Evolutionary conservation across 345 rosid species (phyloP), one percentile per base, ranked within the genome.

Genomic region (Draba incana): DNA sequence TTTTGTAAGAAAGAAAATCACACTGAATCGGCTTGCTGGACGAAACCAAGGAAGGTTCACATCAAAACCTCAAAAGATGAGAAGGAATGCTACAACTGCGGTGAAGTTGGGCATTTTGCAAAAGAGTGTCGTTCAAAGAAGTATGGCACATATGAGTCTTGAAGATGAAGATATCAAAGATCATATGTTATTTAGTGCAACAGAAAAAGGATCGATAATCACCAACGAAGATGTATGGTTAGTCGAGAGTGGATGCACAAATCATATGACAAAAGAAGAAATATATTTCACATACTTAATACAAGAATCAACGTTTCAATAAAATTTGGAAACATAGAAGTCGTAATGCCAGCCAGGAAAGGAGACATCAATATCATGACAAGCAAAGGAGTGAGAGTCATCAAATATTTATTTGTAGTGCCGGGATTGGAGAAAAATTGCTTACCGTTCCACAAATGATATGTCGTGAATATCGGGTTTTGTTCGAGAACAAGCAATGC

Each of bases 181-280:
- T 51, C 56, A 51, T 35, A 51, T 51, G 56, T 3, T 51, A 0
- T 25, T 51, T 13, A 51, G 56, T 51, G 35, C 33, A 51, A 51
- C 14, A 9, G 30, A 53, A 53, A 10, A 12, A 2, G 3, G 38
- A 7, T 2, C 39, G 6, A 53, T 5, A 53, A 30, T n/a, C 16
- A n/a, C 1, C 0, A 3, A 1, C 16, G 8, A 56, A 9, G 27
- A 35, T 0, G 24, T 35, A 15, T 56, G 61, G 44, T 56, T 56
- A 27, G 44, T 56, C 0, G 27, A 56, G 8, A 56, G 61, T 1
- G 61, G 61, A 0, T 35, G 61, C 27, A 56, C 61, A 3, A 56
- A 56, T 37, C 61, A 56, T 3, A 56, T 35, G 61, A 14, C 61
- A 15, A 56, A 15, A 5, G 61, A 56, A 3, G 59, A 3, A 25